Evolutionary conservation across 1,284 basidiomycete species (phyloP).

Genomic region (Papiliotrema nemorosa): DNA sequence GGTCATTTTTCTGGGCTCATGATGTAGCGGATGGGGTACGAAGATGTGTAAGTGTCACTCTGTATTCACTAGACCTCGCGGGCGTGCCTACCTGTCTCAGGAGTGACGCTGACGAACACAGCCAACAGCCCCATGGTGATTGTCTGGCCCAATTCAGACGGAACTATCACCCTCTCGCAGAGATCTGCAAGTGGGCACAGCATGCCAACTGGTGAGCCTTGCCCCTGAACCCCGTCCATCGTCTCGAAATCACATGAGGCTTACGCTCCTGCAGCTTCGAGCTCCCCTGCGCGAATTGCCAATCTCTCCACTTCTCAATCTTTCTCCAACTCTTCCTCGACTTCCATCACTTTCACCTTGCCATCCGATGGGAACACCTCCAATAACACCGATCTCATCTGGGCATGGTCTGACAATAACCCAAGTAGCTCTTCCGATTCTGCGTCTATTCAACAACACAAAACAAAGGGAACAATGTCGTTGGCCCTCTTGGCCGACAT

Average conservation of each 20-base stretch:
- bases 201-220: conserved; percentile 55
- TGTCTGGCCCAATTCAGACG: conserved; percentile 60
- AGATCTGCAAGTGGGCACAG: conserved; percentile 53
- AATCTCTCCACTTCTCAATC: conserved; percentile 48
- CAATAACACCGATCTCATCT: conserved; percentile 53
- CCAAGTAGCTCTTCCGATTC: conserved; percentile 48
- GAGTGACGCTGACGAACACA: too few species aligned
- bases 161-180: conserved; percentile 60
- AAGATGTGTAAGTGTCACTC: conserved; percentile 49
- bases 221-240: too few species aligned
- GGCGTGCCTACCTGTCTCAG: too few species aligned
- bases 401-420: conserved; percentile 52
- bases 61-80: too few species aligned
- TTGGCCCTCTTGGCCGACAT: conserved; percentile 53
- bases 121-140: conserved; percentile 60
- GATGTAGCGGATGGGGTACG: conserved; percentile 54
- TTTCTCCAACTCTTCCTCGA: conserved; percentile 26
- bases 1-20: not conserved
- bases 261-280: too few species aligned
- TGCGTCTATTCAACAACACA: conserved; percentile 53
- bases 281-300: conserved; percentile 56
- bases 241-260: too few species aligned
- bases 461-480: conserved; percentile 46
- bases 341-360: conserved; percentile 53
- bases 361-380: conserved; percentile 51